phyloP scores from a whole-genome alignment of 345 rosid genomes.

The Eucalyptus sp. region DNA sequence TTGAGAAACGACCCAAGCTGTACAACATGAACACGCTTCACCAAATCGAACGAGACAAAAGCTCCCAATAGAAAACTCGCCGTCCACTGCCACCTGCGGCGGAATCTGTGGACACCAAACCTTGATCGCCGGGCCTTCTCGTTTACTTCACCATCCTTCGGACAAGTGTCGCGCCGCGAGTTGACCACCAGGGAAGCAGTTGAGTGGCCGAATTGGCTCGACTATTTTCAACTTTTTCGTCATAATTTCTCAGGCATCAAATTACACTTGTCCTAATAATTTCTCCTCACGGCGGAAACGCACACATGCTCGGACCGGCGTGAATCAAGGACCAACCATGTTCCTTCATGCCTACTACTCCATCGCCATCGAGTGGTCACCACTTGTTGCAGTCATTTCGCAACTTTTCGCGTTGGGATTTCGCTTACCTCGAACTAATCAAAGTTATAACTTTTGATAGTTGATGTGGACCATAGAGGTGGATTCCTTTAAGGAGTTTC shows the following conservation, averaged over 20 bases:
- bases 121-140: neutral
- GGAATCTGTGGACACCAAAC: neutral
- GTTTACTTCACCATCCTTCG: neutral
- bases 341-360: neutral
- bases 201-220: neutral
- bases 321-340: neutral
- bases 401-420: neutral
- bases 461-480: neutral
- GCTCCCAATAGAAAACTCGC: neutral
- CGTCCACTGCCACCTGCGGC: neutral
- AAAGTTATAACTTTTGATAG: accelerated
- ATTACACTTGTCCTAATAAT: neutral
- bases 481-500: neutral
- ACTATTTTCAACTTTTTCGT: neutral
- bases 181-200: neutral
- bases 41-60: neutral
- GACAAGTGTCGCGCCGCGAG: neutral
- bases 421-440: neutral
- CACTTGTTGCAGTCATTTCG: neutral
- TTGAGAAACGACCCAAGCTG: neutral
- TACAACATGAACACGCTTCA: neutral
- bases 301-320: neutral
- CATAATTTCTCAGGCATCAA: neutral
- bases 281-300: accelerated
- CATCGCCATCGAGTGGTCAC: neutral